Conservation (phyloP, 345 rosid genomes). For the Excoecaria agallocha region DNA sequence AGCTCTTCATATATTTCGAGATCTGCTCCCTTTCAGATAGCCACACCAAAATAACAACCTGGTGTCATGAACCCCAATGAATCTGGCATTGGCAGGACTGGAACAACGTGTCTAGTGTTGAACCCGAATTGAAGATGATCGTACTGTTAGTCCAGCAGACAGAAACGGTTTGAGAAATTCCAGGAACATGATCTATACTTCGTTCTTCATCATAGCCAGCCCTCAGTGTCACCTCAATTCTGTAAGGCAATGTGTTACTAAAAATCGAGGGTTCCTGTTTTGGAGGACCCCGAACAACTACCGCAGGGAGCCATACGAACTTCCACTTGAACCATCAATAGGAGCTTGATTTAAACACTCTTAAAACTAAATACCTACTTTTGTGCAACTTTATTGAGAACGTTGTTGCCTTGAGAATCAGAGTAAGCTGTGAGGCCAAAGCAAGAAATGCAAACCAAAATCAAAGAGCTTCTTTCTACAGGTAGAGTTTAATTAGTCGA, state of each 20-base stretch:
- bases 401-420: conserved; percentile 77
- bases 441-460: background rate
- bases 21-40: background rate
- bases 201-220: background rate
- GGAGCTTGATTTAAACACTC: conserved; percentile 97
- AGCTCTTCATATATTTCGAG: background rate
- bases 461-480: background rate
- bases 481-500: background rate
- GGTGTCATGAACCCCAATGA: background rate
- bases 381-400: conserved; percentile 67
- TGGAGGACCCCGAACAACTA: conserved; percentile 62
- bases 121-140: background rate
- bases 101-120: background rate
- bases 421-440: conserved; percentile 53
- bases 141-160: background rate
- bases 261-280: conserved; percentile 63
- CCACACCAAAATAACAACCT: background rate
- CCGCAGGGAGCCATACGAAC: conserved; percentile 71
- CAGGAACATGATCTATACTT: background rate
- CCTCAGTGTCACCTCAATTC: background rate
- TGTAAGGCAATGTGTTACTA: conserved; percentile 16
- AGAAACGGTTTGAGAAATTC: background rate
- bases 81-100: background rate
- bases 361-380: conserved; percentile 66
- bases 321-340: conserved; percentile 82